phyloP scores from a whole-genome alignment of 2,329 filamentous ascomycete genomes.

The Fusarium neocosmosporiellum region DNA sequence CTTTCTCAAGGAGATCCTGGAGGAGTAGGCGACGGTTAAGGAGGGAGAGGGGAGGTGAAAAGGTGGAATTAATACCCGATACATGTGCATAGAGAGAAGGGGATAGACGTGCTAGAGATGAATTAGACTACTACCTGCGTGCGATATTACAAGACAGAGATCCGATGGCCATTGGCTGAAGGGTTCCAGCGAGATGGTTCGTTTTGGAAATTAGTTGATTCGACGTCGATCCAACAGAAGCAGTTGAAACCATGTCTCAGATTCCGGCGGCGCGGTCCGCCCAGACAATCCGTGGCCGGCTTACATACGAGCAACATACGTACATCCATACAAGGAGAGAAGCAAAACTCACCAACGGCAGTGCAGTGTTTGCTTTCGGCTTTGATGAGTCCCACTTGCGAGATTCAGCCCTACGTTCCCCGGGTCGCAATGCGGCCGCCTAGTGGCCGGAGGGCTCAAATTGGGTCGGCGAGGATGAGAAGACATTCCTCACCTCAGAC shows the following conservation, averaged over 20 bases:
- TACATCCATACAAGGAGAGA: neutral
- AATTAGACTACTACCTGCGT: neutral
- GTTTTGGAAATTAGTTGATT: slow-evolving; percentile 13
- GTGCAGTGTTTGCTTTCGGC: neutral
- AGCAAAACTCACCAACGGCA: slow-evolving; percentile 9
- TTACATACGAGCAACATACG: neutral
- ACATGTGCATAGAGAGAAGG: slow-evolving; percentile 30
- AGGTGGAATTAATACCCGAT: slow-evolving; percentile 41
- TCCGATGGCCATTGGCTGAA: slow-evolving; percentile 19
- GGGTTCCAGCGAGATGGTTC: slow-evolving; percentile 18
- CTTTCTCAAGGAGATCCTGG: slow-evolving; percentile 71
- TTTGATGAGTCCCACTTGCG: slow-evolving; percentile 33
- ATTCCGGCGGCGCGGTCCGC: slow-evolving; percentile 16
- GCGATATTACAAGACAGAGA: neutral
- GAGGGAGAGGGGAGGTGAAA: neutral
- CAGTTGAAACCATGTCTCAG: slow-evolving; percentile 26
- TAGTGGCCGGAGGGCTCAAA: slow-evolving; percentile 19
- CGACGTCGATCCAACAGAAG: slow-evolving; percentile 24
- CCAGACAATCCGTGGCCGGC: slow-evolving; percentile 2
- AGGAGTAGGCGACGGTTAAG: slow-evolving; percentile 8
- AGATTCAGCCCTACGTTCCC: slow-evolving; percentile 37
- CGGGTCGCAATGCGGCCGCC: slow-evolving; percentile 28
- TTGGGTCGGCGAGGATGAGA: slow-evolving; percentile 6
- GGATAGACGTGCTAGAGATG: neutral
- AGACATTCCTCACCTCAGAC: slow-evolving; percentile 14